Evolutionary conservation across 2,329 filamentous ascomycete species (phyloP).

Genomic region (Fusarium temperatum): DNA sequence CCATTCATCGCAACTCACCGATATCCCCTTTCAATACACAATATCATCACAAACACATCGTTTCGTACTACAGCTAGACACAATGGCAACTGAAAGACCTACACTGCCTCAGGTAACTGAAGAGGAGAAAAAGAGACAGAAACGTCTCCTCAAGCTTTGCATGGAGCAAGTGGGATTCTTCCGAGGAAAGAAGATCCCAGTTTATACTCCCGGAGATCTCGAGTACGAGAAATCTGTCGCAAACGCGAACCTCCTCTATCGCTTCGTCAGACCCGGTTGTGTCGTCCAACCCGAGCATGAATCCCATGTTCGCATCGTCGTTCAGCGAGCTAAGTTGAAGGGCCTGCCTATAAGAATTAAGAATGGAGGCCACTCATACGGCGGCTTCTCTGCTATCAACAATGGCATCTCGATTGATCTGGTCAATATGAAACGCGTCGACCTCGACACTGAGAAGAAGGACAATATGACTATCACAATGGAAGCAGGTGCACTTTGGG

Average conservation of each 20-base stretch:
- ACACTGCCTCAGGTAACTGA: rapidly evolving
- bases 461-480: constrained; percentile 30
- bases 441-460: constrained; percentile 39
- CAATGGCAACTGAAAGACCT: background rate
- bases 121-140: background rate
- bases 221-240: constrained; percentile 27
- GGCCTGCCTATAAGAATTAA: constrained; percentile 41
- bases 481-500: constrained; percentile 44
- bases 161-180: constrained; percentile 10
- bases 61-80: rapidly evolving
- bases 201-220: background rate
- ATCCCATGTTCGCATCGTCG: constrained; percentile 1
- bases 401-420: constrained; percentile 46
- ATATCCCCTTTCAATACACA: too few relatives aligned
- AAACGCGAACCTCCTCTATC: constrained; percentile 28
- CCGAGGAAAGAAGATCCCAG: background rate
- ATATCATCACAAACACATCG: too few relatives aligned
- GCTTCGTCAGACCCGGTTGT: constrained; percentile 18
- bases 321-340: constrained; percentile 9
- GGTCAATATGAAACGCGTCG: constrained; percentile 40
- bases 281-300: constrained; percentile 24
- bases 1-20: too few relatives aligned
- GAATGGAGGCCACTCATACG: constrained; percentile 45
- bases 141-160: background rate
- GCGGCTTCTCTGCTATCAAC: constrained; percentile 43